Base-by-base conservation (phyloP, 2,329 filamentous ascomycete genomes). In the Penicillium sp. region DNA sequence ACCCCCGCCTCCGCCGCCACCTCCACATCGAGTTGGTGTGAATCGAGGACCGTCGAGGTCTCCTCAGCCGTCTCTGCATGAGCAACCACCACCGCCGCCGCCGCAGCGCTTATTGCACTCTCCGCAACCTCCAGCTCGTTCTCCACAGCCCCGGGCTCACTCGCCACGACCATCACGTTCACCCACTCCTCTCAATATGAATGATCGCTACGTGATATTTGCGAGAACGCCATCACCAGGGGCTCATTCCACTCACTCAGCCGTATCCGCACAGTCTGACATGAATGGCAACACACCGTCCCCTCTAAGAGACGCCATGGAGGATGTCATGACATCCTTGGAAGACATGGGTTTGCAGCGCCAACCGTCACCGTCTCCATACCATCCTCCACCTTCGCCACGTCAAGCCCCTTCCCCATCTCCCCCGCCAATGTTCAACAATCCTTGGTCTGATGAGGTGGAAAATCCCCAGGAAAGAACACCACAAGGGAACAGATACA, bases 261-360 rank as follows among this genome's bases (percentile, higher is more conserved):
- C 36, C 10, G 29, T 37, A 10, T 54, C 51, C 0, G 49, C 36
- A 8, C 62, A 79, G 3, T 88, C 86, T 2, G 77, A 73, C 30
- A 69, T 71, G 26, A 77, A 74, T 30, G 80, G 79, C 1, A 70
- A 85, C 60, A 98, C 92, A 0, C 92, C 92, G 1, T 96, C 92
- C 2, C 92, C 92, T 0, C 69, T 98, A 2, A 77, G 92, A 42
- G 87, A 89, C 61, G 92, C 92, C 1, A 98, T 98, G 88, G 90
- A 96, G 57, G 90, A 93, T 62, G 89, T 98, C 3, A 95, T 96
- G 79, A 87, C 92, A 49, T 93, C 92, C 39, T 67, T 98, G 29
- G 83, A 94, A 57, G 88, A 89, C 43, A 85, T 98, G 72, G 82
- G 82, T 12, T 71, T 82, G 51, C 70, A 76, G 28, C 73, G 74